phyloP scores from a whole-genome alignment of 345 rosid genomes.

The Rhodamnia argentea region DNA sequence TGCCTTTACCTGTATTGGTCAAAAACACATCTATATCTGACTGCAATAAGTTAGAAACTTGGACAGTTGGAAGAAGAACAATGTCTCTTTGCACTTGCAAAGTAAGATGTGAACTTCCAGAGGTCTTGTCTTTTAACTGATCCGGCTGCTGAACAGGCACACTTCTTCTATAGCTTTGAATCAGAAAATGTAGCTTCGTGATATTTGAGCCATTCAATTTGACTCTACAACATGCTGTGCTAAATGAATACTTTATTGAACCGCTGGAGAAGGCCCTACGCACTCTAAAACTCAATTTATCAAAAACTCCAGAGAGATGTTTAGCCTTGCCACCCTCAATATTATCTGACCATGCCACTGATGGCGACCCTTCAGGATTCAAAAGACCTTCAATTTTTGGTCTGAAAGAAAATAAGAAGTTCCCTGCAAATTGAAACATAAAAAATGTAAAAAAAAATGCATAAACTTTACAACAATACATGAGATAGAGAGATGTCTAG shows the following conservation, averaged over 20 bases:
- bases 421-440: conserved; percentile 46
- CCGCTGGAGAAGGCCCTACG: conserved; percentile 54
- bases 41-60: conserved; percentile 62
- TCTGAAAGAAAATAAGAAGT: conserved; percentile 82
- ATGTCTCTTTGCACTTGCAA: conserved; percentile 82
- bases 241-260: conserved; percentile 50
- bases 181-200: conserved; percentile 64
- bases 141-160: conserved; percentile 64
- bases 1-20: conserved; percentile 57
- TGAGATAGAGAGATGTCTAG: neutral
- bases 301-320: conserved; percentile 72
- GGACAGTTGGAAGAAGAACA: conserved; percentile 81
- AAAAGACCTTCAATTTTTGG: conserved; percentile 46
- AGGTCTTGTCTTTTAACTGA: conserved; percentile 29
- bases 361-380: conserved; percentile 28
- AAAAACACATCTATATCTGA: conserved; percentile 58
- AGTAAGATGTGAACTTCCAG: conserved; percentile 35
- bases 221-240: conserved; percentile 58
- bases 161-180: conserved; percentile 60
- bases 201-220: conserved; percentile 32
- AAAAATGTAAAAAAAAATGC: conserved; percentile 5
- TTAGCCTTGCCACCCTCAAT: conserved; percentile 88
- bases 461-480: neutral
- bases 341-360: conserved; percentile 81
- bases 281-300: conserved; percentile 69